Evolutionary conservation across 352 stramenopile species (phyloP), one percentile per base, ranked within the genome.

Genomic region (Globisporangium rhizosaccharum): DNA sequence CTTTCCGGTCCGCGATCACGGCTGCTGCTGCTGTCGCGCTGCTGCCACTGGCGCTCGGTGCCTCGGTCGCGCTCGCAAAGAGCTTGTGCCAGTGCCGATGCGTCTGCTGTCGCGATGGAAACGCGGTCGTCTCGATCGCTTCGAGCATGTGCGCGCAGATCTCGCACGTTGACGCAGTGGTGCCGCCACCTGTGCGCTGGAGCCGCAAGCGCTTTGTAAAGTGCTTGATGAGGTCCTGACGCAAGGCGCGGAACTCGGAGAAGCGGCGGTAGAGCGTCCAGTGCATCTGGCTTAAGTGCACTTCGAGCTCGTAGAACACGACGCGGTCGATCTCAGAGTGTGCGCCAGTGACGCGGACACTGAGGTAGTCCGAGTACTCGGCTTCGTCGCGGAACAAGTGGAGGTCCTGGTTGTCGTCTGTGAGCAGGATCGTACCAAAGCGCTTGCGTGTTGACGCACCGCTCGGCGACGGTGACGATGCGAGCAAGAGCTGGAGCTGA

Each of bases 361-460:
- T 68, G 51, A 92, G 59, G 67, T 92, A 90, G 56, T 92, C 82
- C 37, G 82, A 92, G 65, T 92, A 92, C 63, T 92, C 82, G 25
- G 82, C 80, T 56, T 91, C 77, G 42, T 90, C 79, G 2, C 77
- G 79, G 54, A 90, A 86, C 11, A 88, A 57, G 17, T 69, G 67
- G 2, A 88, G 66, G 14, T 84, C 67, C 3, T 76, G 63, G 25
- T 68, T 65, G 25, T 61, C 58, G 14, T 78, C 70, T 20, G 71
- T 67, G 20, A 82, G 52, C 2, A 78, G 25, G 26, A 80, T 54
- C 0, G 76, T 71, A 25, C 61, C 72, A 37, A 65, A 75, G 42
- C 41, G 39, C 23, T 46, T 42, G n/a, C 51, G 51, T 6, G 33
- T 8, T 8, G 42, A 20, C 42, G n/a, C 4, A 1, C 42, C 44